Percentiles rank a stretch among this genome's conserved stretches.
These are phyloP conservation scores for Stipa capillata DNA, from an alignment of 176 grass and related monocot genomes.

Conservation along the genomic window DNA sequence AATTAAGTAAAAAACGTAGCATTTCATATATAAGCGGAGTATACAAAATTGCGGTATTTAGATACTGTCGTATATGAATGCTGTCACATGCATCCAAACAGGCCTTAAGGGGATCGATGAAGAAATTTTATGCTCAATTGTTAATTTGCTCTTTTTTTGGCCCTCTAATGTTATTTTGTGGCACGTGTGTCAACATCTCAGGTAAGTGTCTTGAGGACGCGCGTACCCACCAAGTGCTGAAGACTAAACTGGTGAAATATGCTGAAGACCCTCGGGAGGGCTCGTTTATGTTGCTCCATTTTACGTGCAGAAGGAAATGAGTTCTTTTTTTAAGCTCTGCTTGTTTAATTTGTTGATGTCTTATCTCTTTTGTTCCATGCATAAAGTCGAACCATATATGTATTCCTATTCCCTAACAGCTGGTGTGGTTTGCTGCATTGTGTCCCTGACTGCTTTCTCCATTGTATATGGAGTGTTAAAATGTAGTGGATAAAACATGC, in stretches of 20 bases:
- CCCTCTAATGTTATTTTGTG: not conserved
- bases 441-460: not conserved
- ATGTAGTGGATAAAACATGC: not conserved
- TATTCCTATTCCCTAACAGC: not conserved
- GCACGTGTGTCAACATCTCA: not conserved
- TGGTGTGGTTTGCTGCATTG: not conserved
- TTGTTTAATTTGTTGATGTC: constrained; percentile 3
- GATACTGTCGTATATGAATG: no score
- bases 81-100: no score
- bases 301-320: constrained; percentile 6
- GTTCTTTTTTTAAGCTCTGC: not conserved
- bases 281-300: constrained; percentile 3
- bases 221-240: not conserved
- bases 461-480: not conserved
- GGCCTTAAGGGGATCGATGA: not conserved
- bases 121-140: not conserved
- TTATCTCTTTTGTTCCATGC: not conserved
- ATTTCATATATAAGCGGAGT: no score
- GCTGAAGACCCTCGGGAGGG: not conserved
- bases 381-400: constrained; percentile 13
- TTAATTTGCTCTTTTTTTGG: not conserved
- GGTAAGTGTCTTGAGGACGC: constrained; percentile 4
- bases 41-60: no score
- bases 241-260: constrained; percentile 9
- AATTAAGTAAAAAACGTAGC: no score